Evolutionary conservation across 2,329 filamentous ascomycete species (phyloP).

Genomic region (Dendryphion nanum): DNA sequence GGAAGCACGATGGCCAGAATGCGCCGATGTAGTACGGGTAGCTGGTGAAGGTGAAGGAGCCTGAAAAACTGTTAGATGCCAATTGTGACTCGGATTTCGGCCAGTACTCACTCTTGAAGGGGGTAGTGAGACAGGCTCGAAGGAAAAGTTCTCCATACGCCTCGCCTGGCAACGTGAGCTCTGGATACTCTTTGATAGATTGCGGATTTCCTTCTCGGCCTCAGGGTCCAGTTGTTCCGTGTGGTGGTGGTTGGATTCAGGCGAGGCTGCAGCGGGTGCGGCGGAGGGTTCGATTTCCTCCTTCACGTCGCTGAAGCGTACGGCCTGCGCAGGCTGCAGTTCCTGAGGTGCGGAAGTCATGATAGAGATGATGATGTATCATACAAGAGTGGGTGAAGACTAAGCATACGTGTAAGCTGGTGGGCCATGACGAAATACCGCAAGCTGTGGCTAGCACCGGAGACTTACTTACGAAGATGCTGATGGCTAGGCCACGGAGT

Average conservation of each 20-base stretch:
- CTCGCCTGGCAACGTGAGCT: conserved; percentile 75
- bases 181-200: conserved; percentile 70
- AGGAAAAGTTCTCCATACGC: conserved; percentile 82
- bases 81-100: too few species aligned
- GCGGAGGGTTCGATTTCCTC: conserved; percentile 39
- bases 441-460: too few species aligned
- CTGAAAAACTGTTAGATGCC: conserved; percentile 24
- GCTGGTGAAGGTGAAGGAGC: conserved; percentile 48
- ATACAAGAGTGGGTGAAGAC: too few species aligned
- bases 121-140: conserved; percentile 87
- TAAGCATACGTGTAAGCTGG: too few species aligned
- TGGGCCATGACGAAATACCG: too few species aligned
- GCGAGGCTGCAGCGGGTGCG: conserved; percentile 31
- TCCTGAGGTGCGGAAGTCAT: conserved; percentile 28
- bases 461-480: not conserved
- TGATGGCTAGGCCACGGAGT: not conserved
- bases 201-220: conserved; percentile 64
- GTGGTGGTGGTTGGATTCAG: conserved; percentile 15
- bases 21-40: conserved; percentile 47
- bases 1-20: conserved; percentile 53
- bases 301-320: conserved; percentile 41
- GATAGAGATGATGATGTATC: conserved; percentile 1
- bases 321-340: conserved; percentile 28
- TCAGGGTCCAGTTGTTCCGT: conserved; percentile 41
- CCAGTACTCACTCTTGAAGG: conserved; percentile 73